A percentile compares a stretch with the other conserved stretches of the same genome.
Conservation (phyloP, 176 grass and related monocot species). For the Raddia distichophylla region DNA sequence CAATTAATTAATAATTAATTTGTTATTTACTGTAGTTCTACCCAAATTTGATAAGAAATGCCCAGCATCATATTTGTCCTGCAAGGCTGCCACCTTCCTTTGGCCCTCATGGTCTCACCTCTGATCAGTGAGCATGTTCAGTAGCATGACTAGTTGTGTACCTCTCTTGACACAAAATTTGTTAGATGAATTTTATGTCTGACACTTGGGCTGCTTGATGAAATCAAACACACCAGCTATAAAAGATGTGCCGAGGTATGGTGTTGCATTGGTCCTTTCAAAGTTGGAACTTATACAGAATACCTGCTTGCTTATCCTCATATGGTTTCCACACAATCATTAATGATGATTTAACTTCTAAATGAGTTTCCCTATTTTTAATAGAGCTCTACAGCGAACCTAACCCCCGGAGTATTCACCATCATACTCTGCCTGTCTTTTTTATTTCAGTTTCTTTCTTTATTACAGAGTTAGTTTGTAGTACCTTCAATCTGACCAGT, state of each 20-base stretch:
- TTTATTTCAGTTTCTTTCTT: not conserved
- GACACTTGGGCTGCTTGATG: not conserved
- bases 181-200: conserved; percentile 8
- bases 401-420: not conserved
- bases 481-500: not conserved
- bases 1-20: not conserved
- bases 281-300: not conserved
- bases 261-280: not conserved
- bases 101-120: not conserved
- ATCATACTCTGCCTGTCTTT: not conserved
- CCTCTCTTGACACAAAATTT: not conserved
- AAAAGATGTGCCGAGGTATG: not conserved
- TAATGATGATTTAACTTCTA: not conserved
- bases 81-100: not conserved
- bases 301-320: not conserved
- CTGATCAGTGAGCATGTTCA: no score
- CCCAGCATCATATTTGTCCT: not conserved
- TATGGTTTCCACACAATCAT: not conserved
- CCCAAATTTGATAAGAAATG: not conserved
- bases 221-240: not conserved
- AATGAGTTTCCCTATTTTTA: not conserved
- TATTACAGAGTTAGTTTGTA: not conserved
- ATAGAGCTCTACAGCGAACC: not conserved
- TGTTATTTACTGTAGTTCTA: not conserved
- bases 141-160: no score